phyloP scores from a whole-genome alignment of 78 protist genomes.

The Dictyostelium capitatum region DNA sequence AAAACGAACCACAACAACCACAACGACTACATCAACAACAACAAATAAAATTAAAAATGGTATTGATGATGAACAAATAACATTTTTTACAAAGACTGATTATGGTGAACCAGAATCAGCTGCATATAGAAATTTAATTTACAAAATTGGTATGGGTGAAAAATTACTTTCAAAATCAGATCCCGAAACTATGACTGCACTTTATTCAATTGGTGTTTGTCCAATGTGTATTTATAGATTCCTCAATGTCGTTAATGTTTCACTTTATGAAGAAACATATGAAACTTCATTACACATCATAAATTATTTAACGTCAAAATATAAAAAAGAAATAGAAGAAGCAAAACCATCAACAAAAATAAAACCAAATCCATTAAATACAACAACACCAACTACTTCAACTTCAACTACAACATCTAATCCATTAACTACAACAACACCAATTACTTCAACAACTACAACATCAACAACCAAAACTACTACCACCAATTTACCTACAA shows the following conservation, averaged over 20 bases:
- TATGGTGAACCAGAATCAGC: neutral
- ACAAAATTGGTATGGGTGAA: neutral
- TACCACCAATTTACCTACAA: no score
- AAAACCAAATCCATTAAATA: no score
- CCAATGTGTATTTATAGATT: slow-evolving; percentile 22
- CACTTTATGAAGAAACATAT: neutral
- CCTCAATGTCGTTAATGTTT: neutral
- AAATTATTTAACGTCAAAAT: neutral
- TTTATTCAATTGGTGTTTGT: neutral
- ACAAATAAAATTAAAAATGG: neutral
- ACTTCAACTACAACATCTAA: neutral
- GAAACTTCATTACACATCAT: neutral
- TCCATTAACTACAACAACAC: neutral
- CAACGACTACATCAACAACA: neutral
- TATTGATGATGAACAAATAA: neutral
- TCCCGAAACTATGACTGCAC: neutral
- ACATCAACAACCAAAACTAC: no score
- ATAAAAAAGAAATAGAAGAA: neutral
- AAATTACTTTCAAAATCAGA: neutral
- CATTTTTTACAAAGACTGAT: neutral
- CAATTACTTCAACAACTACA: no score
- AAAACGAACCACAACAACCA: neutral
- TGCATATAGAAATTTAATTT: slow-evolving; percentile 5
- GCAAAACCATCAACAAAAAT: neutral
- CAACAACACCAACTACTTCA: neutral